phyloP scores from a whole-genome alignment of 768 basidiomycete genomes.

The Pisolithus tinctorius region DNA sequence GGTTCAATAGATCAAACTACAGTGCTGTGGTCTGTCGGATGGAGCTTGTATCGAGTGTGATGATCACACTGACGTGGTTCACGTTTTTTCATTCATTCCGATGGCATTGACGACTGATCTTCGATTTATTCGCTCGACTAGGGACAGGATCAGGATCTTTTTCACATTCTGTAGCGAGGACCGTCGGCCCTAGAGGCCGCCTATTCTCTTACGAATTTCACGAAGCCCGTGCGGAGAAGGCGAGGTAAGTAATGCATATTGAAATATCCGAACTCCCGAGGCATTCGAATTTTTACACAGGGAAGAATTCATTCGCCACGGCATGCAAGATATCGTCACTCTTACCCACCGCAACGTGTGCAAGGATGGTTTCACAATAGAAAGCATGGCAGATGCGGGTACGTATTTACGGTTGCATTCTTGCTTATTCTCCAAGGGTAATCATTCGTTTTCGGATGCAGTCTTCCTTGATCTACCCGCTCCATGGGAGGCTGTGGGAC shows the following conservation, averaged over 20 bases:
- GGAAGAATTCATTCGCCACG: conserved; percentile 82
- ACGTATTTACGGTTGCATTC: conserved; percentile 16
- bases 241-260: conserved; percentile 45
- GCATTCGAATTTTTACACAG: conserved; percentile 33
- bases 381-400: conserved; percentile 76
- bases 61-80: too few species aligned
- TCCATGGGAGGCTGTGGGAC: conserved; percentile 92
- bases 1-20: too few species aligned
- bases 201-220: conserved; percentile 95
- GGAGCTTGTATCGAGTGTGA: too few species aligned
- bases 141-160: conserved; percentile 92
- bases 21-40: too few species aligned
- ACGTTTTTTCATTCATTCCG: neutral
- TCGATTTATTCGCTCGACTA: conserved; percentile 22
- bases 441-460: conserved; percentile 24
- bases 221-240: conserved; percentile 75
- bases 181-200: conserved; percentile 67
- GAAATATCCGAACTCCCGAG: neutral
- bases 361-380: conserved; percentile 89
- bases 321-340: conserved; percentile 65
- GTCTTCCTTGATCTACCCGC: conserved; percentile 99
- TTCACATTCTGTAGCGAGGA: conserved; percentile 80
- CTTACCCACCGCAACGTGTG: conserved; percentile 94
- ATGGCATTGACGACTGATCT: neutral
- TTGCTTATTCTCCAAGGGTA: neutral